Base-by-base conservation (phyloP, 2,329 filamentous ascomycete species). In the Penicillium sp. region DNA sequence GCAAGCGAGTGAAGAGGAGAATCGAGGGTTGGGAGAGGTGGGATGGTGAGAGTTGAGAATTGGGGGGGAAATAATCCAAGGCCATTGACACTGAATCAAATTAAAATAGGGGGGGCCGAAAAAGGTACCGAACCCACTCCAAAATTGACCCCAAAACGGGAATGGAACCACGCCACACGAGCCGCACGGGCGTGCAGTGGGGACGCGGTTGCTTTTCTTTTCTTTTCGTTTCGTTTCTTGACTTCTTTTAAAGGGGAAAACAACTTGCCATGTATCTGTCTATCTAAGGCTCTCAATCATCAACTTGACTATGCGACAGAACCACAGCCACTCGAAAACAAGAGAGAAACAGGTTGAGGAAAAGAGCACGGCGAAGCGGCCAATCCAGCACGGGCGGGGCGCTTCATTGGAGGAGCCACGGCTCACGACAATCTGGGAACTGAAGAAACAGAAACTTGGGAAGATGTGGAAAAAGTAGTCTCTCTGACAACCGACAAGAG, bases 331-430 rank as follows among this genome's bases (percentile, higher is more conserved):
- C 25, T 5, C 14, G 14, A 31, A 47, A 7, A 20, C 43, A n/a
- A 49, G 15, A 25, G 5, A 20, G 15, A 12, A 49, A 15, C 15
- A n/a, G 34, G 7, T 1, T 28, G 31, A 47, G 5, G 20, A 31
- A 31, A 50, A 8, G 28, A 45, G 11, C 17, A 47, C 39, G 54
- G 22, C 20, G 4, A 25, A 48, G 22, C 39, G 15, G 60, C 22
- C 49, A 39, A 41, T 59, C 54, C 62, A 60, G 62, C 59, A 57
- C 37, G 43, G n/a, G 42, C 48, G 53, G 53, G 43, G 28, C 20
- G 25, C 2, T 42, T 57, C 45, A 60, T 62, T 60, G 59, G 59
- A 38, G 35, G 55, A 63, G 42, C 61, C 61, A 54, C 39, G 55
- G 34, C 8, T 52, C 55, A 8, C 7, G 6, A 8, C 28, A 31